Evolutionary conservation across 1,284 basidiomycete species (phyloP).

Genomic region (Leccinum pachyderme): DNA sequence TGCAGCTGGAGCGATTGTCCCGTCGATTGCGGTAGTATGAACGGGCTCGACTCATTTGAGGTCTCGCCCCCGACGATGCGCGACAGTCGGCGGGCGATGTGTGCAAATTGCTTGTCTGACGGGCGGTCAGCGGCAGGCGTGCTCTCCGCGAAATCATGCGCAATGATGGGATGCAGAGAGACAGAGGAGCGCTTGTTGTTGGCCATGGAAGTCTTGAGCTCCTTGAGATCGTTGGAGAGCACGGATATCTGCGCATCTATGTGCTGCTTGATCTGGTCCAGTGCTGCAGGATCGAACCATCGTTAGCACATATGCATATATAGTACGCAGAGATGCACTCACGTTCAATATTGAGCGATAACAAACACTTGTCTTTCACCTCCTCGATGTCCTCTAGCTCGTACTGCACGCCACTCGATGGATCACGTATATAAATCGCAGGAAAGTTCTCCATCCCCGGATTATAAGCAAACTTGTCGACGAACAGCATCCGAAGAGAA

Average conservation of each 20-base stretch:
- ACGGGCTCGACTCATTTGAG: constrained; percentile 32
- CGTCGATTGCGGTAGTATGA: constrained; percentile 58
- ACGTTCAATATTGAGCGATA: constrained; percentile 97
- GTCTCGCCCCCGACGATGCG: constrained; percentile 49
- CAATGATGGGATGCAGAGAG: constrained; percentile 41
- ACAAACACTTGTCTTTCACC: constrained; percentile 81
- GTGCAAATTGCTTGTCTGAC: constrained; percentile 68
- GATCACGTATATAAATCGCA: constrained; percentile 93
- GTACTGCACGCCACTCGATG: constrained; percentile 88
- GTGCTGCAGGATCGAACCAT: constrained; percentile 50
- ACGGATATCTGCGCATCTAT: constrained; percentile 87
- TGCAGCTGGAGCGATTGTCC: constrained; percentile 67
- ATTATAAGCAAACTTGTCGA: constrained; percentile 94
- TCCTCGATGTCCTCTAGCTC: constrained; percentile 97
- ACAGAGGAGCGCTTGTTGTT: constrained; percentile 47
- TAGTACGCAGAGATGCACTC: constrained; percentile 37
- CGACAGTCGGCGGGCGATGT: constrained; percentile 67
- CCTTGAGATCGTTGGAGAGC: constrained; percentile 90
- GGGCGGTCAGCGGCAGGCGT: constrained; percentile 62
- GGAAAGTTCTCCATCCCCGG: constrained; percentile 94
- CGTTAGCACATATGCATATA: constrained; percentile 6
- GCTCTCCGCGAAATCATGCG: constrained; percentile 58
- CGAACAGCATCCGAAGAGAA: constrained; percentile 82
- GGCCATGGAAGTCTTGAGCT: constrained; percentile 71
- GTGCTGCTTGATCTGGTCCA: constrained; percentile 98